Base-by-base conservation (phyloP, 768 basidiomycete species). In the Panellus pusillus region DNA sequence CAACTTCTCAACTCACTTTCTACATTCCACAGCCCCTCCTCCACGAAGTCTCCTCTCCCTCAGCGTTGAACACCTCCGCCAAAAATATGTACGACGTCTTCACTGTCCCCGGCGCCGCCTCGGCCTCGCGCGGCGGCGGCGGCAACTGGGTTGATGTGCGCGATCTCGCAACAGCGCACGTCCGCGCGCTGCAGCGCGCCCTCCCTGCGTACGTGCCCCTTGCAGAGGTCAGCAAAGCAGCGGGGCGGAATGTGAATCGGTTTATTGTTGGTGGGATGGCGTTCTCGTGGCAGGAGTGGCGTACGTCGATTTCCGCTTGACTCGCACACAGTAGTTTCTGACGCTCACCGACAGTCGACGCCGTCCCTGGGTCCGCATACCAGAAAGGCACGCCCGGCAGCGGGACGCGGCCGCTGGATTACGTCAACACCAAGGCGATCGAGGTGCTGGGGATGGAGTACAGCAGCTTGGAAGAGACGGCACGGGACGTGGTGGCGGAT, bases 101-200 rank as follows among this genome's bases (percentile, higher is more conserved):
- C 39, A 40, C 39, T 12, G 19, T 20, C 9, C 39, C 39, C 17
- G 39, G 19, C 39, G 9, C n/a, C 19, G 39, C 47, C 47, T n/a
- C 39, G 6, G 39, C 31, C 31, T 32, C 31, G 6, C 31, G 31
- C 7, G 31, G 31, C 14, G 32, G 12, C 12, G 39, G 39, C 39
- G 27, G 44, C 17, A 15, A 32, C 42, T 78, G 70, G 70, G 57
- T 77, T 36, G 76, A 80, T 44, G 77, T 80, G 5, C 73, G 78
- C 24, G 79, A 81, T 61, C 63, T 80, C 41, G 81, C 79, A 0
- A 69, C 72, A 17, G 81, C 78, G 3, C 84, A 86, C 55, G 69
- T 72, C 1, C 66, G 68, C 6, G 80, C 81, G 14, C 67, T 86
- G 11, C 71, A 73, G 48, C 32, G 32, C 14, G 32, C 9, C 7